Conservation (phyloP, 108 stramenopile genomes). For the Conticribra weissflogii region DNA sequence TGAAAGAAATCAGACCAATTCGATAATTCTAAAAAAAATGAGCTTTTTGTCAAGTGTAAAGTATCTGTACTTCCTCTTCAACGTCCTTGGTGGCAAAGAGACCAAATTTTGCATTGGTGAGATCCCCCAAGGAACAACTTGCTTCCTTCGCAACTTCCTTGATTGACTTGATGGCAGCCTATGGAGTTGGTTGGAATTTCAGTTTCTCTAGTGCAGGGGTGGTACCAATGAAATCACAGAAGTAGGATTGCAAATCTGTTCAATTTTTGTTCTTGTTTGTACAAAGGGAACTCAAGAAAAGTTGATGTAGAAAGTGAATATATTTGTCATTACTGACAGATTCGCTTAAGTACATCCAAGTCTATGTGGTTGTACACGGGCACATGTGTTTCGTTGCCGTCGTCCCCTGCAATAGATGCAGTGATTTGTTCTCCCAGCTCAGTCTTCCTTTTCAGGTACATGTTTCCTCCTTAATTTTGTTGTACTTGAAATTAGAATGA, state of each 20-base stretch:
- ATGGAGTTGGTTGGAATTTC: not conserved
- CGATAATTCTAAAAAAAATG: not conserved
- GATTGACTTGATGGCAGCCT: not conserved
- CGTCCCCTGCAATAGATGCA: not conserved
- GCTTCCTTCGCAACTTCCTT: not conserved
- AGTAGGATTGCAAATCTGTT: not conserved
- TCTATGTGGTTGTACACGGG: no score
- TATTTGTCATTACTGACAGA: not conserved
- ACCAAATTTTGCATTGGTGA: not conserved
- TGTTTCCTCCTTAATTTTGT: not conserved
- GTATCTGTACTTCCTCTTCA: not conserved
- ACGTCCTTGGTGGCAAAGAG: not conserved
- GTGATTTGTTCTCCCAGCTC: not conserved
- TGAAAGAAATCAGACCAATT: not conserved
- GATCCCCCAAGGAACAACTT: not conserved
- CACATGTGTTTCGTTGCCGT: not conserved
- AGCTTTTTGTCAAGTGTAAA: not conserved
- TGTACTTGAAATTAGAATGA: not conserved
- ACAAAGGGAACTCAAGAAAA: no score
- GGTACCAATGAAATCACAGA: not conserved
- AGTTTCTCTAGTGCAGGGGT: not conserved
- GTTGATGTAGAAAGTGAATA: not conserved
- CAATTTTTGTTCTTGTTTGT: not conserved
- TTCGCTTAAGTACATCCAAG: not conserved
- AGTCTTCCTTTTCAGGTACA: not conserved